phyloP scores from a whole-genome alignment of 1,284 basidiomycete species.

The Tylopilus sp. region DNA sequence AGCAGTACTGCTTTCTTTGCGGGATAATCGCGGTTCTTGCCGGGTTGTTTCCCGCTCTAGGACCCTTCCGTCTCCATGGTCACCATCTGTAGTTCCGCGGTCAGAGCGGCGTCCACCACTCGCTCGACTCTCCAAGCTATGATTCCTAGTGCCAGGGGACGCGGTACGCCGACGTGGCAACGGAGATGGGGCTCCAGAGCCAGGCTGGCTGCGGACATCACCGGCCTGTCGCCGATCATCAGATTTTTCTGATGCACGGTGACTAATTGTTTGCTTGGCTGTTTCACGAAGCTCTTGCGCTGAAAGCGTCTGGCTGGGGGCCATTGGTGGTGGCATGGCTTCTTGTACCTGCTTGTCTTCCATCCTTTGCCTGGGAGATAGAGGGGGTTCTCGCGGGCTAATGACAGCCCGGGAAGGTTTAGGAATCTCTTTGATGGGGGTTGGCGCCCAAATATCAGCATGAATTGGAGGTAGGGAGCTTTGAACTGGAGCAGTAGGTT shows the following conservation, averaged over 20 bases:
- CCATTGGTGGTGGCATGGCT: constrained; percentile 70
- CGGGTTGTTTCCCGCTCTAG: constrained; percentile 41
- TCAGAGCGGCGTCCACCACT: constrained; percentile 62
- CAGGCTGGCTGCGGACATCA: constrained; percentile 43
- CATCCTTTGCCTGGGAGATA: constrained; percentile 38
- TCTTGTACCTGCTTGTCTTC: constrained; percentile 31
- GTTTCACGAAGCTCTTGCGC: constrained; percentile 77
- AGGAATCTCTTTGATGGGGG: constrained; percentile 19
- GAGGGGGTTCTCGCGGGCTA: constrained; percentile 38
- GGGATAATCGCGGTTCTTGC: constrained; percentile 41
- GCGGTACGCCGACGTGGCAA: constrained; percentile 51
- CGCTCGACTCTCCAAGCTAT: constrained; percentile 64
- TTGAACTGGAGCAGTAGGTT: constrained; percentile 12
- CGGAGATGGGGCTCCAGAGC: constrained; percentile 52
- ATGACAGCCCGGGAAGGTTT: constrained; percentile 17
- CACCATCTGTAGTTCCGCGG: constrained; percentile 41
- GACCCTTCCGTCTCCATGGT: constrained; percentile 49
- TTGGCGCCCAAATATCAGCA: constrained; percentile 20
- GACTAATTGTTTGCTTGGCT: constrained; percentile 57
- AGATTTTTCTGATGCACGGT: constrained; percentile 31
- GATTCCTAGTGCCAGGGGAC: constrained; percentile 63
- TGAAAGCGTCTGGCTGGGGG: constrained; percentile 71
- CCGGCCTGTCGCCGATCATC: constrained; percentile 39
- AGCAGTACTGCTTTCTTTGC: constrained; percentile 42
- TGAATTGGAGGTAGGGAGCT: constrained; percentile 10